phyloP scores from a whole-genome alignment of 108 stramenopile species.

The Stephanodiscus triporus region DNA sequence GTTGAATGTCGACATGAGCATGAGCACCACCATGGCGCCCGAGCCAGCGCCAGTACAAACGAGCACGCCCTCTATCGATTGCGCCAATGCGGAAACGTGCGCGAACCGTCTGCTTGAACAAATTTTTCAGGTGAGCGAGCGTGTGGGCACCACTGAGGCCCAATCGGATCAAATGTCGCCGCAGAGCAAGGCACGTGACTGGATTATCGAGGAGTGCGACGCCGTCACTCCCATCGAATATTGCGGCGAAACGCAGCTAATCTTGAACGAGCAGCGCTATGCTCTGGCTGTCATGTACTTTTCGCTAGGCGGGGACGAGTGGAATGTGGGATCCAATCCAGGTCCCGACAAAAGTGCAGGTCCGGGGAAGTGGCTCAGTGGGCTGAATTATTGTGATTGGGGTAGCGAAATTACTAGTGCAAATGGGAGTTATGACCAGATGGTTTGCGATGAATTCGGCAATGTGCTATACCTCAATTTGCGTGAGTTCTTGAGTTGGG shows the following conservation, averaged over 20 bases:
- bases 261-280: slow-evolving; percentile 71
- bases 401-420: slow-evolving; percentile 16
- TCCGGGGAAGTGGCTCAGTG: slow-evolving; percentile 39
- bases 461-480: slow-evolving; percentile 51
- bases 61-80: slow-evolving; percentile 22
- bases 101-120: slow-evolving; percentile 41
- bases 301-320: slow-evolving; percentile 63
- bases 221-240: slow-evolving; percentile 37
- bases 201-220: slow-evolving; percentile 50
- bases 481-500: slow-evolving; percentile 29
- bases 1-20: slow-evolving; percentile 21
- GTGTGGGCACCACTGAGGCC: slow-evolving; percentile 34
- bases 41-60: slow-evolving; percentile 9
- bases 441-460: slow-evolving; percentile 52
- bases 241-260: slow-evolving; percentile 29
- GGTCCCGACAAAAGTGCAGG: slow-evolving; percentile 22
- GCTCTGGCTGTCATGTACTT: slow-evolving; percentile 78
- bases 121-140: slow-evolving; percentile 26
- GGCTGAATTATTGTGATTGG: slow-evolving; percentile 51
- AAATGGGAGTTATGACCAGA: slow-evolving; percentile 25
- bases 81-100: slow-evolving; percentile 41
- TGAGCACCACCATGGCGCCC: not conserved
- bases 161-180: slow-evolving; percentile 43
- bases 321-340: slow-evolving; percentile 60
- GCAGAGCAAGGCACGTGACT: slow-evolving; percentile 35